Evolutionary conservation across 108 stramenopile species (phyloP).

Genomic region (Fistulifera pelliculosa): DNA sequence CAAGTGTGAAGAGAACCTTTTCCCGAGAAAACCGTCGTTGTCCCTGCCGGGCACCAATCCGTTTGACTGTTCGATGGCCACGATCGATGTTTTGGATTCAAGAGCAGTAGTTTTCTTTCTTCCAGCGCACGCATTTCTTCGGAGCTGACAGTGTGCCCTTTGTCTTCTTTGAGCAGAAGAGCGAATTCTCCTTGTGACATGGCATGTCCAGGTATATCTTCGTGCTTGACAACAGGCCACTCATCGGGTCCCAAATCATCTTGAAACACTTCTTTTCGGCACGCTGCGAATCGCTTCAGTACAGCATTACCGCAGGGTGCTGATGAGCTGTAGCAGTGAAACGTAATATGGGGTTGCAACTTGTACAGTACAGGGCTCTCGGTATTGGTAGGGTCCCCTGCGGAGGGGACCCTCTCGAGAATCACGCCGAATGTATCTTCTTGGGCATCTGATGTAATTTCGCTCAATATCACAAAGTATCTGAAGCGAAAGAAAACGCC

Average conservation of each 20-base stretch:
- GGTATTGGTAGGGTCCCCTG: not conserved
- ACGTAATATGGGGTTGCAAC: constrained; percentile 45
- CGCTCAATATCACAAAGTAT: constrained; percentile 21
- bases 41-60: constrained; percentile 81
- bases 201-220: constrained; percentile 48
- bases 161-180: constrained; percentile 64
- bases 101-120: not conserved
- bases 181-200: constrained; percentile 66
- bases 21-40: constrained; percentile 39
- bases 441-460: not conserved
- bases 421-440: not conserved
- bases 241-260: constrained; percentile 52
- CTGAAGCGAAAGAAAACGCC: constrained; percentile 49
- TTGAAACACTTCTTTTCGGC: constrained; percentile 64
- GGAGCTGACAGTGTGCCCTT: not conserved
- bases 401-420: not conserved
- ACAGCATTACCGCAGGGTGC: constrained; percentile 83
- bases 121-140: not conserved
- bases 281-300: constrained; percentile 74
- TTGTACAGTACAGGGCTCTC: constrained; percentile 12
- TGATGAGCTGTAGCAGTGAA: constrained; percentile 79
- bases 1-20: constrained; percentile 48
- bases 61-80: constrained; percentile 70
- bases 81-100: constrained; percentile 11
- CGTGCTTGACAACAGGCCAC: constrained; percentile 55